Percentiles rank a stretch among this genome's conserved stretches.
phyloP scores from a whole-genome alignment of 345 rosid species.

The Acer campestre region DNA sequence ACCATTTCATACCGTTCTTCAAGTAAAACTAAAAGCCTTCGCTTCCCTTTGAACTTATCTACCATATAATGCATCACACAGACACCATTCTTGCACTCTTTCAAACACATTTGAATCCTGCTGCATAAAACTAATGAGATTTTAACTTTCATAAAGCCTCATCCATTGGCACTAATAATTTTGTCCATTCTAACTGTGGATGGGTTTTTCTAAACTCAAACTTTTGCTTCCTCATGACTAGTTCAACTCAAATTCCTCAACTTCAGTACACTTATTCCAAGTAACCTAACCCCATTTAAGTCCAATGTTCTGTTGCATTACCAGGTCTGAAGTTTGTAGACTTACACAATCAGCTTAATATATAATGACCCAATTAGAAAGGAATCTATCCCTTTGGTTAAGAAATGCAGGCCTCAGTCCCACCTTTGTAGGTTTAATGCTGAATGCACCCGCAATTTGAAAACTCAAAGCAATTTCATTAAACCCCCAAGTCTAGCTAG shows the following conservation, averaged over 20 bases:
- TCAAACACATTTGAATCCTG: not conserved
- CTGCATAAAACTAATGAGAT: not conserved
- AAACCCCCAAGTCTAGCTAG: not conserved
- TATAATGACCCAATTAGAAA: not conserved
- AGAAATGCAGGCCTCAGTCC: not conserved
- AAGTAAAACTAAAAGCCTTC: not conserved
- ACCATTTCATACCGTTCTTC: not conserved
- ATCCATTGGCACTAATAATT: too few relatives aligned
- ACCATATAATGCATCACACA: not conserved
- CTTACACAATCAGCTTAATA: not conserved
- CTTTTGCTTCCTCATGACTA: too few relatives aligned
- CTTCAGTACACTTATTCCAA: not conserved
- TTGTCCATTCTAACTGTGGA: too few relatives aligned
- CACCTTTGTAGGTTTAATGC: not conserved
- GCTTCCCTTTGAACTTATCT: not conserved
- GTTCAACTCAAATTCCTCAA: not conserved
- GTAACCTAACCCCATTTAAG: not conserved
- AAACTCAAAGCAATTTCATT: not conserved
- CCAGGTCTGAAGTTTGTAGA: not conserved
- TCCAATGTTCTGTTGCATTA: not conserved
- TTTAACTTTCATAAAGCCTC: not conserved
- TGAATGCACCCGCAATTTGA: not conserved
- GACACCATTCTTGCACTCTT: not conserved
- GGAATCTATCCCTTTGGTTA: not conserved
- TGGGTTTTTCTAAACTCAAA: not conserved